These are phyloP conservation scores for Pichia sp. DNA, from an alignment of 1,139 yeast genomes.

Conservation along the genomic window DNA sequence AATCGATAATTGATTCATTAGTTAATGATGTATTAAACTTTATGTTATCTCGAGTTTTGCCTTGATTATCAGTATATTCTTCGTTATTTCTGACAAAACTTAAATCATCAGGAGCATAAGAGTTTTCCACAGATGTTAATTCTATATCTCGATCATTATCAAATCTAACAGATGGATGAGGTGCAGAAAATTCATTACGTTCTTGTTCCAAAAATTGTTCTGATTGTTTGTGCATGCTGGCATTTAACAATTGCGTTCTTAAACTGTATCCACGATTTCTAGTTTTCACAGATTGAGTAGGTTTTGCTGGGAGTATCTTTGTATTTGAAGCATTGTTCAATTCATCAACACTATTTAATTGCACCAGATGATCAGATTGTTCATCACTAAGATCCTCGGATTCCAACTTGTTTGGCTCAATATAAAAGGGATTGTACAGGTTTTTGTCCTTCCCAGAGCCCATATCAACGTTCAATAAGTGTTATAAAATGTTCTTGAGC, in stretches of 20 bases:
- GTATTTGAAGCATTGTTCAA: not conserved
- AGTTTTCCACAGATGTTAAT: constrained; percentile 26
- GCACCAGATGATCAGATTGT: not conserved
- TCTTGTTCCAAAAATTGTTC: constrained; percentile 16
- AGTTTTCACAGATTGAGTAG: constrained; percentile 28
- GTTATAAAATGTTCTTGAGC: too few species aligned
- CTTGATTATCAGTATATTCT: constrained; percentile 20
- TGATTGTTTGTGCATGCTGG: constrained; percentile 25
- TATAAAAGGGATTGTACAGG: constrained; percentile 10
- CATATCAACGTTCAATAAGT: too few species aligned
- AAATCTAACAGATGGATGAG: constrained; percentile 4
- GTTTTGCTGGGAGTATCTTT: constrained; percentile 4
- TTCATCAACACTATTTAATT: not conserved
- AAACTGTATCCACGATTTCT: constrained; percentile 70
- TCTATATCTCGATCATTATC: constrained; percentile 27
- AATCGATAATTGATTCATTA: constrained; percentile 27
- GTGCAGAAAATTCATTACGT: not conserved
- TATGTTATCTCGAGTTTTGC: not conserved
- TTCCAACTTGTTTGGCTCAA: constrained; percentile 2
- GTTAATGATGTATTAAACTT: constrained; percentile 9
- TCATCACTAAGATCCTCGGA: constrained; percentile 5
- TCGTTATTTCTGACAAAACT: constrained; percentile 20
- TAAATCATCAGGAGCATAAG: constrained; percentile 25
- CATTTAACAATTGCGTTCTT: constrained; percentile 66
- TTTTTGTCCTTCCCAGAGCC: not conserved